phyloP scores from a whole-genome alignment of 2,329 filamentous ascomycete genomes.

The Dichotomopilus funicola region DNA sequence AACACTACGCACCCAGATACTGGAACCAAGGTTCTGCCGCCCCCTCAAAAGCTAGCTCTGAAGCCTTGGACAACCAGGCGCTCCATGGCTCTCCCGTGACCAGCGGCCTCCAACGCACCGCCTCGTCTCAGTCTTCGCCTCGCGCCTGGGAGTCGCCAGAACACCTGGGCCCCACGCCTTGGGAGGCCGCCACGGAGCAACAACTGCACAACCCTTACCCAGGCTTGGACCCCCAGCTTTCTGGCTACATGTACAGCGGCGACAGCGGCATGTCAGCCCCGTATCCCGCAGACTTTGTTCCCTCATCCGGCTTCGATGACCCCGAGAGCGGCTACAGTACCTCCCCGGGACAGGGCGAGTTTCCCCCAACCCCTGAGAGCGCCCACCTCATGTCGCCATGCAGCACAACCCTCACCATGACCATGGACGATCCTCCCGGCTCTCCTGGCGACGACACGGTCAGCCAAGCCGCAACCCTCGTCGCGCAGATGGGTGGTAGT shows the following conservation, averaged over 20 bases:
- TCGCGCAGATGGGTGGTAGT: not conserved
- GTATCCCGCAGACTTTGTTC: constrained; percentile 3
- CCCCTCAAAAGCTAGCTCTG: constrained; percentile 9
- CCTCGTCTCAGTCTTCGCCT: constrained; percentile 19
- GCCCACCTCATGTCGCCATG: constrained; percentile 14
- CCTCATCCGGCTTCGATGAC: not conserved
- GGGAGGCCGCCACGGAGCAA: constrained; percentile 13
- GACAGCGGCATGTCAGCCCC: constrained; percentile 6
- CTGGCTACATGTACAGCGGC: constrained; percentile 7
- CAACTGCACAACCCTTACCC: constrained; percentile 1
- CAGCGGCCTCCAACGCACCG: constrained; percentile 5
- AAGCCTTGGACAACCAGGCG: constrained; percentile 22
- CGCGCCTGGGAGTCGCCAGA: constrained; percentile 21
- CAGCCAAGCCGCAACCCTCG: constrained; percentile 1
- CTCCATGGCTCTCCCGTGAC: constrained; percentile 17
- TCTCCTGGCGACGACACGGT: not conserved
- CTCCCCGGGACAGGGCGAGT: not conserved
- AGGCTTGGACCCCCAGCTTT: constrained; percentile 11
- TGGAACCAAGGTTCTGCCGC: constrained; percentile 16
- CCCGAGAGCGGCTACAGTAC: too few species aligned
- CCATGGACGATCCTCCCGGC: constrained; percentile 9
- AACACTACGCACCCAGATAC: constrained; percentile 10
- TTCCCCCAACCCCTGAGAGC: constrained; percentile 11
- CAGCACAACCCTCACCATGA: constrained; percentile 17
- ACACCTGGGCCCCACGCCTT: constrained; percentile 11